phyloP scores from a whole-genome alignment of 768 basidiomycete genomes.

The Tricholoma flavovirens region DNA sequence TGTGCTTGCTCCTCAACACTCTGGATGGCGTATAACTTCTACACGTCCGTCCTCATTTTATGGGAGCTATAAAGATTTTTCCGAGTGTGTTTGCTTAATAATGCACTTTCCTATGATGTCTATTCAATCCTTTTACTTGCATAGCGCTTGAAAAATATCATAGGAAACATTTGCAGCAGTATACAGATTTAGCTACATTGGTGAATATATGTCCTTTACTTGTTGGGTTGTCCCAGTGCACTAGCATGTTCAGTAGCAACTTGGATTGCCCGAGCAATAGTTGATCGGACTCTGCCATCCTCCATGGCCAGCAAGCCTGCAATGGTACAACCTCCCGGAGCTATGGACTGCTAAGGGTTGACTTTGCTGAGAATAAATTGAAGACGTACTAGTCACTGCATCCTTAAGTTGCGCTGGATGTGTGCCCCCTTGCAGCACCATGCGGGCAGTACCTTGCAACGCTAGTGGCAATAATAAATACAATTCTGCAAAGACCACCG shows the following conservation, averaged over 20 bases:
- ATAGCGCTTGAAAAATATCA: conserved; percentile 27
- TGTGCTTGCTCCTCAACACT: conserved; percentile 83
- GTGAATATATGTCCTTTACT: not conserved
- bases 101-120: conserved; percentile 28
- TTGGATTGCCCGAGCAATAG: conserved; percentile 93
- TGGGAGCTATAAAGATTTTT: conserved; percentile 64
- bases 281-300: conserved; percentile 88
- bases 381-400: conserved; percentile 83
- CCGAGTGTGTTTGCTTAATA: conserved; percentile 1
- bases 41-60: conserved; percentile 97
- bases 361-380: not conserved
- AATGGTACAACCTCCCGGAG: conserved; percentile 97
- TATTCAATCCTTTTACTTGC: conserved; percentile 26
- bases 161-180: conserved; percentile 18
- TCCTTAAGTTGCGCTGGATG: conserved; percentile 98
- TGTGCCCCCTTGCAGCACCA: conserved; percentile 82
- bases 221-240: conserved; percentile 68
- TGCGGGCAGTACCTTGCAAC: conserved; percentile 92
- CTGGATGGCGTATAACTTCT: conserved; percentile 71
- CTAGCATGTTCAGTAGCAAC: conserved; percentile 87
- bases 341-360: conserved; percentile 32
- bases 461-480: conserved; percentile 41
- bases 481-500: not conserved
- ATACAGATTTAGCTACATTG: not conserved
- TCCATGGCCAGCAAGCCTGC: conserved; percentile 94